A percentile compares a stretch with the other conserved stretches of the same genome.
phyloP scores from a whole-genome alignment of 1,139 yeast species.

The Scheffersomyces insectosa region DNA sequence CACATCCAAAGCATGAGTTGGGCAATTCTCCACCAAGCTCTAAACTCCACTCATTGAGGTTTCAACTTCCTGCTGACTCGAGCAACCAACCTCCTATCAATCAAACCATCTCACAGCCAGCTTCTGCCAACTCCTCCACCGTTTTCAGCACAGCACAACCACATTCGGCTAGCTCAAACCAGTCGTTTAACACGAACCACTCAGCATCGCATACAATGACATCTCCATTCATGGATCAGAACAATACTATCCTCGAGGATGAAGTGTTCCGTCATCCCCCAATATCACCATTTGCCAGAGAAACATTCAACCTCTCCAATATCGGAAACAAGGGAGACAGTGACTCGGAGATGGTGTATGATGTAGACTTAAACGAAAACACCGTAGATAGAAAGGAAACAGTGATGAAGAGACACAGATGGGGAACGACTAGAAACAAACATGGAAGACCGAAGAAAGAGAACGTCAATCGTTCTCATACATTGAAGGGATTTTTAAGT shows the following conservation, averaged over 20 bases:
- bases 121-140: too few relatives aligned
- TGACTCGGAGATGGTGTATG: conserved; percentile 9
- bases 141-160: neutral
- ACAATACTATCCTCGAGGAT: conserved; percentile 21
- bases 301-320: conserved; percentile 9
- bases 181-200: neutral
- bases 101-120: too few relatives aligned
- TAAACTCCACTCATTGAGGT: conserved; percentile 6
- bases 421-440: conserved; percentile 87
- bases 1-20: conserved; percentile 1
- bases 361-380: conserved; percentile 3
- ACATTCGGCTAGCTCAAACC: conserved; percentile 3
- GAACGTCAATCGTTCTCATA: conserved; percentile 46
- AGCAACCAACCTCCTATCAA: too few relatives aligned
- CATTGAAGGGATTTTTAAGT: conserved; percentile 37
- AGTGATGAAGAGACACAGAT: conserved; percentile 71
- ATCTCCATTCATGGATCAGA: conserved; percentile 29
- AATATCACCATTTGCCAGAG: conserved; percentile 18
- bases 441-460: conserved; percentile 63
- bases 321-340: conserved; percentile 4
- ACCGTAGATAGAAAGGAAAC: conserved; percentile 9
- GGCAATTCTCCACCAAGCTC: too few relatives aligned
- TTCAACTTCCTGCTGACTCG: conserved; percentile 7
- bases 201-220: conserved; percentile 1
- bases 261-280: conserved; percentile 22